Base-by-base conservation (phyloP, 805 yeast species). In the Lachancea lanzarotensis region DNA sequence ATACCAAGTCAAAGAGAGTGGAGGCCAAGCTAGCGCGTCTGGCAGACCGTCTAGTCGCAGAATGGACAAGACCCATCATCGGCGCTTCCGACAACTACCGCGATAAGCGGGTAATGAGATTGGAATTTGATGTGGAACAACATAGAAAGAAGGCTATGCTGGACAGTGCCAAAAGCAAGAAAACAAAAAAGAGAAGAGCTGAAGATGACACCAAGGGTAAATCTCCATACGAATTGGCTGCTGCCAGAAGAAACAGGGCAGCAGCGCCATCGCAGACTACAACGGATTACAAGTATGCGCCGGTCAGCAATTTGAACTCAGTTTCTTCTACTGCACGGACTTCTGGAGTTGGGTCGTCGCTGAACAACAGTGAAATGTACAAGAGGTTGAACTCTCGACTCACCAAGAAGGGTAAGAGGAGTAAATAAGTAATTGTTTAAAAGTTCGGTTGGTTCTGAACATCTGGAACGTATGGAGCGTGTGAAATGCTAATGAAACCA, bases 11-110 rank as follows among this genome's bases (percentile, higher is more conserved):
- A 27, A 84, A 84, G 60, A 78, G 91, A 57, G 95, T 95, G 13
- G 97, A 95, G 65, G 84, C 88, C 29, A 72, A 76, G 36, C 76
- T 93, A 60, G 89, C 91, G 63, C 81, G 95, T 62, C 74, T 82
- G 33, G 98, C 96, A 5, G 98, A 93, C 60, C 81, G 81, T 60
- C 71, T 93, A 49, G 84, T 93, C 53, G 96, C 96, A 20, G 95
- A 89, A 63, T 93, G 99, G 99, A 91, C 97, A 8, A 79, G 98
- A 67, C 98, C 98, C 37, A 88, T 93, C 50, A 86, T 93, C 75
- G 95, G 95, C 54, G 83, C 95, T 49, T 83, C 95, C 3, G 98
- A 91, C 66, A 88, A 90, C 56, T 91, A 90, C 71, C 81, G 93
- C 64, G 96, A 91, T 66, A 81, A 86, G 67, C 73, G 79, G 49